Evolutionary conservation across 2,329 filamentous ascomycete species (phyloP), one percentile per base, ranked within the genome.

Genomic region (Epichloe glyceriae): DNA sequence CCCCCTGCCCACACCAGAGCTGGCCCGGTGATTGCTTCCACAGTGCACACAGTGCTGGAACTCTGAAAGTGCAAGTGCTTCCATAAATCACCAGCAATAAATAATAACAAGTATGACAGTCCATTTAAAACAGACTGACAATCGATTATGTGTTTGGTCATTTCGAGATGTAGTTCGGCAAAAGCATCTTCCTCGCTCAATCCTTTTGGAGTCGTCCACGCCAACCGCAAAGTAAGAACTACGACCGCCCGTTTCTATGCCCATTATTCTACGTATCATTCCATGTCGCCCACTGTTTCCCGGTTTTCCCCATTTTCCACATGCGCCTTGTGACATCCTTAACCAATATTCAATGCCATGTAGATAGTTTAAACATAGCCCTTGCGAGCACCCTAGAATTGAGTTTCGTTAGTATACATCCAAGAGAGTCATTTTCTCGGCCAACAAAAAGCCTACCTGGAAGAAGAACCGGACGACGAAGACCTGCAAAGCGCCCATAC

Each of bases 381-480:
- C 70, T 85, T 85, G 60, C 81, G 73, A 49, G 81, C 81, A 51
- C 81, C 80, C 76, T 82, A 44, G 30, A 47, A 44, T 19, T n/a
- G 19, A 17, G 40, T 34, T 14, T 12, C 44, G 30, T 63, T 50
- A 61, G 54, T 47, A 39, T 17, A 34, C 14, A 26, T 17, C 4
- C 14, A 11, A 5, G 2, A 45, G 2, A 41, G n/a, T 11, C 38
- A 40, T 17, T 49, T 17, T 22, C 15, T 37, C 11, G 7, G 20
- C 14, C 20, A 6, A 7, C 7, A 1, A 12, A 8, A 15, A 15
- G 55, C 60, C 34, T 71, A 79, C 89, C 76, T 96, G 91, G 80
- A 98, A 98, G 74, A 98, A 98, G 83, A 97, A 97, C 58, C 88
- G 76, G 61, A 98, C 93, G 60, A 98, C 83, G 68, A 97, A 96